A percentile compares a stretch with the other conserved stretches of the same genome.
These are phyloP conservation scores for Talaromyces sp. DNA, from an alignment of 2,329 filamentous ascomycete genomes.

Conservation along the genomic window DNA sequence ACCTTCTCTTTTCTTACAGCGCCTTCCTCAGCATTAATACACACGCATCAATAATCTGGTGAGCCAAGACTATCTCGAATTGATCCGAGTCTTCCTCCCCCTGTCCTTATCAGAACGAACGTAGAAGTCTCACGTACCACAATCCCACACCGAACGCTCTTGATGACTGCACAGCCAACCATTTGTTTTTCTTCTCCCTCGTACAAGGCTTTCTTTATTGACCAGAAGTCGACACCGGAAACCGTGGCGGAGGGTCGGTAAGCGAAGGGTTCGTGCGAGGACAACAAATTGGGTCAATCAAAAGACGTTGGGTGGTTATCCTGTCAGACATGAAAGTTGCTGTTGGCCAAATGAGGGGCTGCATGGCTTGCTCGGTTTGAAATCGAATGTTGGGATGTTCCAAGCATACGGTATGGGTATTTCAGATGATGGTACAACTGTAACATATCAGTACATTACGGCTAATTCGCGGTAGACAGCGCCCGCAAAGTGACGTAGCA, in stretches of 20 bases:
- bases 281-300: neutral
- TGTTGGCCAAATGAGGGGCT: neutral
- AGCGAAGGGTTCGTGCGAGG: neutral
- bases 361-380: neutral
- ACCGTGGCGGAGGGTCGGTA: neutral
- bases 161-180: too few relatives aligned
- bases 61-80: neutral
- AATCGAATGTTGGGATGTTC: constrained; percentile 2
- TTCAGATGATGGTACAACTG: neutral
- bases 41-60: neutral
- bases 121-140: neutral
- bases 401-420: neutral
- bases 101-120: neutral
- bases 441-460: neutral
- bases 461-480: neutral
- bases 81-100: neutral
- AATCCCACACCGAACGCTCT: neutral
- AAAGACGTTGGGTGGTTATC: neutral
- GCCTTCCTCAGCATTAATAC: neutral
- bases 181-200: neutral
- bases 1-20: neutral
- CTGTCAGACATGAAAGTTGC: neutral
- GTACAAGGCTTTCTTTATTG: neutral
- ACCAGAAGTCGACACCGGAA: neutral
- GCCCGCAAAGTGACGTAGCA: neutral